phyloP scores from a whole-genome alignment of 305 asterid species.

The Lippia alba region DNA sequence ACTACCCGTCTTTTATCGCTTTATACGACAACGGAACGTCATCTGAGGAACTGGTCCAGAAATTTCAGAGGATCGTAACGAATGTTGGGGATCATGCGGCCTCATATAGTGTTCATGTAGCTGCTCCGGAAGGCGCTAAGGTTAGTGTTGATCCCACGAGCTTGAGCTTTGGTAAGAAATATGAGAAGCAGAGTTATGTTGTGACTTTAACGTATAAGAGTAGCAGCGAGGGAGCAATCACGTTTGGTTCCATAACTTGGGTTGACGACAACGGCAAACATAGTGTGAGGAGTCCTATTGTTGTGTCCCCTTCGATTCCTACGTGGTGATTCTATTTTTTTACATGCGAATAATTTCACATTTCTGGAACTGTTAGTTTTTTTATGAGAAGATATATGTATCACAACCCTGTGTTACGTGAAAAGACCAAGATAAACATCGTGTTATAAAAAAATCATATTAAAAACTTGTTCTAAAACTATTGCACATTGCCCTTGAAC shows the following conservation, averaged over 20 bases:
- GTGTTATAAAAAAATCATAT: too few species aligned
- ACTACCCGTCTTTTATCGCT: constrained; percentile 36
- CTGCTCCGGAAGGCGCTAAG: constrained; percentile 16
- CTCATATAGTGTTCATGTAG: constrained; percentile 29
- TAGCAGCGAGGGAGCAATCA: not conserved
- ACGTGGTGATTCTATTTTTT: constrained; percentile 30
- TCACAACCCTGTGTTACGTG: too few species aligned
- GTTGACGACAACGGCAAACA: constrained; percentile 31
- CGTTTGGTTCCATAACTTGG: constrained; percentile 39
- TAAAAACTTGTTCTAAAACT: too few species aligned
- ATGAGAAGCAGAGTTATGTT: constrained; percentile 36
- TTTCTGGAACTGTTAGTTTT: too few species aligned
- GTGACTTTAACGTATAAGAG: not conserved
- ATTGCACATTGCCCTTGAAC: too few species aligned
- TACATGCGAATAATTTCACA: too few species aligned
- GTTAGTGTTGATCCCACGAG: constrained; percentile 24
- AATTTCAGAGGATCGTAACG: constrained; percentile 30
- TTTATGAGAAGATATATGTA: too few species aligned
- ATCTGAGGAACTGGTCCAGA: not conserved
- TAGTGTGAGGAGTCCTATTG: constrained; percentile 42
- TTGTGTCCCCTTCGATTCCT: constrained; percentile 38
- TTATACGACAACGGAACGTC: constrained; percentile 30
- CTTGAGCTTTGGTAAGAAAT: constrained; percentile 20
- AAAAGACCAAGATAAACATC: too few species aligned
- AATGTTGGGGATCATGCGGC: constrained; percentile 31